These are phyloP conservation scores for Geosmithia putterillii DNA, from an alignment of 2,329 filamentous ascomycete genomes.

Conservation along the genomic window DNA sequence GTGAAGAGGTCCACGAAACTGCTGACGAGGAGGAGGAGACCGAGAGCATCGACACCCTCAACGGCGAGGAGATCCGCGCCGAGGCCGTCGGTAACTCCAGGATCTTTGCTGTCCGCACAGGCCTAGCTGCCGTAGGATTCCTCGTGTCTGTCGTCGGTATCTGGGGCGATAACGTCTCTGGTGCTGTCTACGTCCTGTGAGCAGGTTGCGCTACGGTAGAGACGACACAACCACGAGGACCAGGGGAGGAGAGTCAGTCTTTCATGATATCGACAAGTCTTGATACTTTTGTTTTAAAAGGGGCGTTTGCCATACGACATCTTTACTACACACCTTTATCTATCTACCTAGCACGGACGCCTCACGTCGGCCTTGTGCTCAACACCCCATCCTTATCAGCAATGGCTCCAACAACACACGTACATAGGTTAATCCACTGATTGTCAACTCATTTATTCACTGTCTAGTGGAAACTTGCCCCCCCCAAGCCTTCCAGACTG, in stretches of 20 bases:
- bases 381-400: neutral
- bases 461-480: neutral
- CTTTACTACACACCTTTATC: neutral
- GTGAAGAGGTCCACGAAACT: constrained; percentile 18
- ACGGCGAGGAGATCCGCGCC: constrained; percentile 49
- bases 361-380: neutral
- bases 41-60: constrained; percentile 31
- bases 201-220: neutral
- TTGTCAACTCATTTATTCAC: neutral
- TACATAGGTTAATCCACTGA: neutral
- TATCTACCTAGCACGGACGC: neutral
- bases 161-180: constrained; percentile 47
- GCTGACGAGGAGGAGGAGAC: constrained; percentile 25
- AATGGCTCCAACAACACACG: neutral
- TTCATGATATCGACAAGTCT: neutral
- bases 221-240: neutral
- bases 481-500: neutral
- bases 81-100: constrained; percentile 43
- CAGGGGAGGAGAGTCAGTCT: neutral
- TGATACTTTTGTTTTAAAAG: neutral
- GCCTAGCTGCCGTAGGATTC: constrained; percentile 43
- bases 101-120: constrained; percentile 41
- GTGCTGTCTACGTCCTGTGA: constrained; percentile 20
- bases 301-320: neutral
- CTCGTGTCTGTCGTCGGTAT: constrained; percentile 50